phyloP scores from a whole-genome alignment of 2,329 filamentous ascomycete genomes.

The Sporothrix pseudoabietina region DNA sequence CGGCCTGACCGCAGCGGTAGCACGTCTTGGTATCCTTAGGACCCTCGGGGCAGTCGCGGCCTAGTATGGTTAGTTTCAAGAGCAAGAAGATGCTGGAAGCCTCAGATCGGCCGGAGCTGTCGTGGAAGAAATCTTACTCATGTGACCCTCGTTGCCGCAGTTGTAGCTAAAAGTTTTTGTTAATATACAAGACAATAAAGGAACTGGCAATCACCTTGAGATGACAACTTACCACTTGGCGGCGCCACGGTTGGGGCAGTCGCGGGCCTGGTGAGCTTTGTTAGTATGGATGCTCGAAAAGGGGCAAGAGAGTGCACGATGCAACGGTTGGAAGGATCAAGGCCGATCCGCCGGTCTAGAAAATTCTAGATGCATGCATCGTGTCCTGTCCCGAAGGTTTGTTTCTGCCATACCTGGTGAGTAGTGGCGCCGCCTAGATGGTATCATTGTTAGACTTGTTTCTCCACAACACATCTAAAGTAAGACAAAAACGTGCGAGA shows the following conservation, averaged over 20 bases:
- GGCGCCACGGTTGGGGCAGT: constrained; percentile 81
- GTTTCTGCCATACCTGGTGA: constrained; percentile 66
- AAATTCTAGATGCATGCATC: constrained; percentile 26
- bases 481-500: constrained; percentile 26
- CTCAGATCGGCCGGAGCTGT: background rate
- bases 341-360: background rate
- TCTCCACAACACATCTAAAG: constrained; percentile 31
- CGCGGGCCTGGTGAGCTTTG: constrained; percentile 64
- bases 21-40: constrained; percentile 82
- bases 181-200: background rate
- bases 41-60: constrained; percentile 87
- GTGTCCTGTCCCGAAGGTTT: constrained; percentile 34
- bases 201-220: too few relatives aligned
- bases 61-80: constrained; percentile 45
- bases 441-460: constrained; percentile 39
- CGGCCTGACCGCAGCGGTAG: constrained; percentile 78
- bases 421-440: constrained; percentile 68
- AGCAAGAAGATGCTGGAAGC: background rate
- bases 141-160: constrained; percentile 79
- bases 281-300: constrained; percentile 34
- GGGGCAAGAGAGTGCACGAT: background rate
- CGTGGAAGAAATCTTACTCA: constrained; percentile 57
- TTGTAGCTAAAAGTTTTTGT: constrained; percentile 64
- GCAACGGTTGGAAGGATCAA: background rate
- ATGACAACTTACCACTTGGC: constrained; percentile 70